Conservation (phyloP, 345 rosid genomes). For the Citrus medica region DNA sequence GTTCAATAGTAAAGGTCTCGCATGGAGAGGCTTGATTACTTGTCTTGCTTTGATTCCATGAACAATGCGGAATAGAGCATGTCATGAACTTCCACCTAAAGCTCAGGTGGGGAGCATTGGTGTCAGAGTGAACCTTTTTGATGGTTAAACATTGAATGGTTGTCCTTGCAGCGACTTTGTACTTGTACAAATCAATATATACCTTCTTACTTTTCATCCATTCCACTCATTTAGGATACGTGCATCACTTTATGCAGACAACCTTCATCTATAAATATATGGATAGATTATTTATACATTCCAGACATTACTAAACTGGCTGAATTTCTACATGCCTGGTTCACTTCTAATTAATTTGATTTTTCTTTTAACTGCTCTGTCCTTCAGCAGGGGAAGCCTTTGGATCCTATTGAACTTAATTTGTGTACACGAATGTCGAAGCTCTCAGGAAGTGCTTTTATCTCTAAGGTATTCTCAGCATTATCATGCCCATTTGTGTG, state of each 20-base stretch:
- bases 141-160: neutral
- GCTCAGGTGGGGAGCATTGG: neutral
- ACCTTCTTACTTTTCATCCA: neutral
- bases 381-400: constrained; percentile 44
- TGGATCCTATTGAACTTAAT: constrained; percentile 26
- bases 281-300: too few relatives aligned
- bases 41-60: neutral
- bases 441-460: constrained; percentile 54
- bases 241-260: neutral
- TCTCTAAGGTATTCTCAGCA: constrained; percentile 51
- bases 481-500: neutral
- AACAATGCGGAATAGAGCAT: neutral
- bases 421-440: constrained; percentile 41
- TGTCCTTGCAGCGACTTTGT: neutral
- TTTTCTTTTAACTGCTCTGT: neutral
- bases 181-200: neutral
- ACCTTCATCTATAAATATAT: neutral
- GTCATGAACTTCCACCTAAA: neutral
- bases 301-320: neutral
- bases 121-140: neutral
- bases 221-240: neutral
- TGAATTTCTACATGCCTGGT: neutral
- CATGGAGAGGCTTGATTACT: neutral
- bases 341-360: neutral
- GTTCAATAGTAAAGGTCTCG: neutral